Evolutionary conservation across 2,329 filamentous ascomycete genomes (phyloP).

Genomic region (Botryotinia narcissicola): DNA sequence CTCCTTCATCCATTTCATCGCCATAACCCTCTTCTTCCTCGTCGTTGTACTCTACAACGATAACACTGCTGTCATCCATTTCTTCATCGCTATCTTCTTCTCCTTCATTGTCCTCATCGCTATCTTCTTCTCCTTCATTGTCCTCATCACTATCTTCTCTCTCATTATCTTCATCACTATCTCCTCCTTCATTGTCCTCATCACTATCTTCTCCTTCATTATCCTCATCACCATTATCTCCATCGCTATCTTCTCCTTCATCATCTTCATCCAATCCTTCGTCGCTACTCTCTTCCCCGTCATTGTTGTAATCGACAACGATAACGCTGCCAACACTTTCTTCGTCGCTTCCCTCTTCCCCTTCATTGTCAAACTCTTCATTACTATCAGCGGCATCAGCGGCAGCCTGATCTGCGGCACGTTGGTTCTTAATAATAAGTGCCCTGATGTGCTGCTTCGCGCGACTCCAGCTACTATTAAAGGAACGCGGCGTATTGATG

Average conservation of each 20-base stretch:
- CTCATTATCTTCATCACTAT: too few relatives aligned
- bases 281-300: not conserved
- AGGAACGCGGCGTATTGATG: not conserved
- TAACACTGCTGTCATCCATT: too few relatives aligned
- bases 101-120: too few relatives aligned
- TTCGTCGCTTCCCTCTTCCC: not conserved
- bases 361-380: not conserved
- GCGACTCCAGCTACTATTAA: not conserved
- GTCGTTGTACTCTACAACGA: not conserved
- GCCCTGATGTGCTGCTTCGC: not conserved
- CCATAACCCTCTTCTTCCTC: not conserved
- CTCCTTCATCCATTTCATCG: too few relatives aligned
- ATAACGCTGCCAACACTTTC: not conserved
- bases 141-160: too few relatives aligned
- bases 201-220: too few relatives aligned
- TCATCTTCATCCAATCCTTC: not conserved
- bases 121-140: too few relatives aligned
- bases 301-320: not conserved
- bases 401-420: not conserved
- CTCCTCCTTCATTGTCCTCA: too few relatives aligned
- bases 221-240: too few relatives aligned
- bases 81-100: not conserved
- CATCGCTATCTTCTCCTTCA: not conserved
- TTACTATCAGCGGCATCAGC: not conserved
- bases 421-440: not conserved